Evolutionary conservation across 306 rosid species (phyloP).

Genomic region (Cotoneaster glaucophyllus): DNA sequence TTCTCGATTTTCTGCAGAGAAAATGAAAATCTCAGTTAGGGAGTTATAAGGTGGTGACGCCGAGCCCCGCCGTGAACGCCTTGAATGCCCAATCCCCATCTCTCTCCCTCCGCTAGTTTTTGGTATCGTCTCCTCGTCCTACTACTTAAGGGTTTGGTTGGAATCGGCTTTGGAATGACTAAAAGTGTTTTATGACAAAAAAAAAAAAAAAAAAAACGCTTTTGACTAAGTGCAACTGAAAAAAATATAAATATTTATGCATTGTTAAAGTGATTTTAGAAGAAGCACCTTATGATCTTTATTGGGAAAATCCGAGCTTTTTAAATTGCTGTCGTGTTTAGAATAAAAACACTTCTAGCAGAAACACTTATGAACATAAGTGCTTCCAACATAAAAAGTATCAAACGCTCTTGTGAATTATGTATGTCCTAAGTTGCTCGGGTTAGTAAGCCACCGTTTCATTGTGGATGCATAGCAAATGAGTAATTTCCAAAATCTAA

Average conservation of each 20-base stretch:
- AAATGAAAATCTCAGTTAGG: neutral
- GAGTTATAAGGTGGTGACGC: conserved; percentile 54
- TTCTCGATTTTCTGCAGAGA: conserved; percentile 44
- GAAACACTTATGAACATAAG: neutral
- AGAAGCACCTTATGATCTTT: neutral
- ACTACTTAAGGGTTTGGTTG: neutral
- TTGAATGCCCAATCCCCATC: conserved; percentile 87
- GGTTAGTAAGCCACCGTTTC: neutral
- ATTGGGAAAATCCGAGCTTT: neutral
- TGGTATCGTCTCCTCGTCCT: neutral
- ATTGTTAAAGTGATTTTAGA: too few relatives aligned
- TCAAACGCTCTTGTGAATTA: neutral
- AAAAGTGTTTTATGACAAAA: neutral
- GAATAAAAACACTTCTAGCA: neutral
- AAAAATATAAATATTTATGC: too few relatives aligned
- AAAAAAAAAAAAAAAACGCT: too few relatives aligned
- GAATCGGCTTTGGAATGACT: neutral
- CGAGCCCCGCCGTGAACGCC: conserved; percentile 69
- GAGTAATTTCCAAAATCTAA: neutral
- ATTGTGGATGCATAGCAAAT: neutral
- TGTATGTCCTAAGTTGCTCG: neutral
- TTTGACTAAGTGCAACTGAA: neutral
- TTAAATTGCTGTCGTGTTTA: neutral
- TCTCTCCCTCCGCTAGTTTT: neutral
- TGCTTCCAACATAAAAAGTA: neutral